Conservation (phyloP, 106 monocot species). For the Gastrodia elata region DNA sequence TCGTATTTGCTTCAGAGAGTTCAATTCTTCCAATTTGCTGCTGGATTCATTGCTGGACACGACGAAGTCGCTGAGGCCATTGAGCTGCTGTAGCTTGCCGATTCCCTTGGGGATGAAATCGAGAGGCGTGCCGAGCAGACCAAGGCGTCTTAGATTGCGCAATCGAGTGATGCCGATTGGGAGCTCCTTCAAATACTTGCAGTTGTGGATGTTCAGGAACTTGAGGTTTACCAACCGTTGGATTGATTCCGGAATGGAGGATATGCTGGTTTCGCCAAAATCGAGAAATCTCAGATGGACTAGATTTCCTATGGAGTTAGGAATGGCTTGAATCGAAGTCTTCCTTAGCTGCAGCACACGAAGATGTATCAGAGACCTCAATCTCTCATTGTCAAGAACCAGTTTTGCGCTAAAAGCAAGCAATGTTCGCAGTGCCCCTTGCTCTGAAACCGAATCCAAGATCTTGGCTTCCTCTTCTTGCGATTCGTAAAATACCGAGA, state of each 20-base stretch:
- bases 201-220: slow-evolving; percentile 7
- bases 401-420: neutral
- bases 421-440: slow-evolving; percentile 18
- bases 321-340: slow-evolving; percentile 5
- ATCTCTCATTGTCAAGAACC: neutral
- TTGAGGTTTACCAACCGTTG: slow-evolving; percentile 17
- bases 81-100: slow-evolving; percentile 16
- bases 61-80: slow-evolving; percentile 19
- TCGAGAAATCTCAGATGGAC: slow-evolving; percentile 23
- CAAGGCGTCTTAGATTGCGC: slow-evolving; percentile 15
- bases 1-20: slow-evolving; percentile 10
- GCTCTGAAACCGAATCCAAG: neutral
- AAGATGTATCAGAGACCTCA: neutral
- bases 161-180: slow-evolving; percentile 11
- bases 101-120: slow-evolving; percentile 22
- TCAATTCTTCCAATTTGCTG: slow-evolving; percentile 21
- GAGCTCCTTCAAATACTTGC: slow-evolving; percentile 8
- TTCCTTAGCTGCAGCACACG: slow-evolving; percentile 15
- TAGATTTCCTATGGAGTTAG: slow-evolving; percentile 20
- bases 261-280: slow-evolving; percentile 17
- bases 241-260: slow-evolving; percentile 23
- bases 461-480: neutral
- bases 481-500: neutral
- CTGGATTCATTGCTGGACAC: neutral
- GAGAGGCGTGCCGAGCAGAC: slow-evolving; percentile 4